Evolutionary conservation across 1,139 yeast species (phyloP), one percentile per base, ranked within the genome.

Genomic region (Diutina mesorugosa): DNA sequence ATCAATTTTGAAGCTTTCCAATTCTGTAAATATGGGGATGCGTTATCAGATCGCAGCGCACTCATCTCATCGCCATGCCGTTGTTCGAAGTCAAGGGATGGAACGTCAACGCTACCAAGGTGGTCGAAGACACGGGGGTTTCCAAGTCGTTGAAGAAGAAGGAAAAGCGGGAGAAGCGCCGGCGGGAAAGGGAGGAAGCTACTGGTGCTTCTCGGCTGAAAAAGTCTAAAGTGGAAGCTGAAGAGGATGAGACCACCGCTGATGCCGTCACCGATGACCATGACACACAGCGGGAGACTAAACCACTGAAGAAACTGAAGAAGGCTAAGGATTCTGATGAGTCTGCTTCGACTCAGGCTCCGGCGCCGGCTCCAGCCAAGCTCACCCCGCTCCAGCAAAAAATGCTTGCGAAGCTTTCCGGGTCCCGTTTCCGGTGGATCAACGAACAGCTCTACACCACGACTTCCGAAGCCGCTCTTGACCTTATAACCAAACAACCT

Each of bases 401-500:
- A 67, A 93, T 93, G 98, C 83, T 90, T 84, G 90, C 89, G 55
- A 93, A 93, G 68, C 78, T 93, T 54, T 83, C 96, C 1, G 99
- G 99, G 0, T 90, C 98, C 0, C 75, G 99, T 64, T 93, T 93
- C 71, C 79, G 99, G 68, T 93, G 98, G 98, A 95, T 93, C 66
- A 93, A 93, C 67, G 99, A 93, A 69, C 96, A 91, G 66, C 74
- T 93, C 32, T 93, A 93, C 66, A 93, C 98, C 0, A 86, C 85
- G 32, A 72, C 85, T 1, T 90, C 98, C 0, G 83, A 80, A 14
- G 82, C 82, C 38, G 99, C 99, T 0, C 72, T 90, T 47, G 74
- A 78, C 52, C 72, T 95, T 61, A 83, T 95, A 56, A 72, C 80
- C 59, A 83, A 85, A 28, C 96, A 91, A 62, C 99, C 99, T 0